phyloP scores from a whole-genome alignment of 257 asterid species.

The Nicotiana paniculata region DNA sequence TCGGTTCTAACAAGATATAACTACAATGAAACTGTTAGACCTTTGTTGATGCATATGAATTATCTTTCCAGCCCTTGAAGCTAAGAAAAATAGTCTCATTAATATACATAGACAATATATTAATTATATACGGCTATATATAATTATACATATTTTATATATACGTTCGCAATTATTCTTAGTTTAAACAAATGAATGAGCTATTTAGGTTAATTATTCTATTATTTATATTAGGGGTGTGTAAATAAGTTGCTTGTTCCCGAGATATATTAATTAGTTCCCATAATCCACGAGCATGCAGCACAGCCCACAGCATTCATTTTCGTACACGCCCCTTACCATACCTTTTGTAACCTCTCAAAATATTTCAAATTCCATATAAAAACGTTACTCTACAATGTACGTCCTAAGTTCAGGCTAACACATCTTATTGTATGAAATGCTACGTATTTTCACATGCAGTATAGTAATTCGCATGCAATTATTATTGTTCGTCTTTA shows the following conservation, averaged over 20 bases:
- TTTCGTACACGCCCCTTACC: not conserved
- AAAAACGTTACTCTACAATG: not conserved
- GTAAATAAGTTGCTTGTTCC: conserved; percentile 3
- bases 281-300: not conserved
- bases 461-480: not conserved
- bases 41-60: no score
- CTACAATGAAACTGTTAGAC: no score
- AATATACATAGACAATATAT: no score
- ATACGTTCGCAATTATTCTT: no score
- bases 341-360: not conserved
- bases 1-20: no score
- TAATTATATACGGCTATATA: no score
- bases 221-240: not conserved
- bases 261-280: not conserved
- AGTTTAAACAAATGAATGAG: no score
- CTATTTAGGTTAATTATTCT: no score
- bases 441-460: not conserved
- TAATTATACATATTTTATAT: no score
- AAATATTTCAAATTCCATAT: no score
- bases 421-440: not conserved
- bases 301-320: not conserved
- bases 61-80: no score
- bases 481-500: not conserved
- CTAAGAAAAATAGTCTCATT: no score
- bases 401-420: not conserved